Percentiles rank a stretch among this genome's conserved stretches.
Evolutionary conservation across 2,329 filamentous ascomycete species (phyloP).

Genomic region (Aureobasidium sp.): DNA sequence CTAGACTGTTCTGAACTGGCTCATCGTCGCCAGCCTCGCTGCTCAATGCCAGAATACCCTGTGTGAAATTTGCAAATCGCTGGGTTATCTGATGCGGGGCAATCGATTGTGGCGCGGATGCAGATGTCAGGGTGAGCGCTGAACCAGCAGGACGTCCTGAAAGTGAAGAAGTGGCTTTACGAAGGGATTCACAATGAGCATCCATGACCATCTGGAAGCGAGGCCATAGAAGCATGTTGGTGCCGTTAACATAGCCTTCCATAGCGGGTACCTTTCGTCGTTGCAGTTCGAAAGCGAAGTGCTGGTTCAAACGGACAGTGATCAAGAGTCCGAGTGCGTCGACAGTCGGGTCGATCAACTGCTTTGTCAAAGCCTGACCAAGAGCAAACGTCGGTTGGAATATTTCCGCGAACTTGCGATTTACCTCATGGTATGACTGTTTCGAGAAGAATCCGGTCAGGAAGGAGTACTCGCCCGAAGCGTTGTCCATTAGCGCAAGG

Average conservation of each 20-base stretch:
- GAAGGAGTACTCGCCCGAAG: conserved; percentile 91
- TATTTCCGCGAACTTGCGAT: conserved; percentile 76
- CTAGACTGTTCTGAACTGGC: conserved; percentile 75
- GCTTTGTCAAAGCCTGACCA: conserved; percentile 68
- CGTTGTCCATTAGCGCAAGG: conserved; percentile 86
- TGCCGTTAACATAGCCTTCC: conserved; percentile 88
- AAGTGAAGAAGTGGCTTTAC: conserved; percentile 45
- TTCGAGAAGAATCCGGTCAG: conserved; percentile 83
- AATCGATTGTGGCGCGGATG: conserved; percentile 58
- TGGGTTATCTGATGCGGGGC: conserved; percentile 91
- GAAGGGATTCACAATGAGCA: conserved; percentile 80
- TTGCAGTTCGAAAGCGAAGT: conserved; percentile 89
- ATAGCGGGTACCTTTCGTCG: conserved; percentile 81
- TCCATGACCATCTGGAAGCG: conserved; percentile 93
- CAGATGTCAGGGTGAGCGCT: conserved; percentile 50
- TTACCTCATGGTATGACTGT: conserved; percentile 67
- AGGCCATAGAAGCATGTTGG: conserved; percentile 94
- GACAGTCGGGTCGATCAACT: conserved; percentile 66
- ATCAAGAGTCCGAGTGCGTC: conserved; percentile 83
- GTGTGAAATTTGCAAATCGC: conserved; percentile 86
- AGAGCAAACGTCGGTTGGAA: conserved; percentile 87
- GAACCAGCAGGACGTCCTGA: conserved; percentile 44
- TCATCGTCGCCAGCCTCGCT: conserved; percentile 92
- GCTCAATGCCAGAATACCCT: conserved; percentile 75
- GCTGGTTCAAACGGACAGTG: conserved; percentile 90